Conservation (phyloP, 331 rosid genomes). For the Quercus phellos region DNA sequence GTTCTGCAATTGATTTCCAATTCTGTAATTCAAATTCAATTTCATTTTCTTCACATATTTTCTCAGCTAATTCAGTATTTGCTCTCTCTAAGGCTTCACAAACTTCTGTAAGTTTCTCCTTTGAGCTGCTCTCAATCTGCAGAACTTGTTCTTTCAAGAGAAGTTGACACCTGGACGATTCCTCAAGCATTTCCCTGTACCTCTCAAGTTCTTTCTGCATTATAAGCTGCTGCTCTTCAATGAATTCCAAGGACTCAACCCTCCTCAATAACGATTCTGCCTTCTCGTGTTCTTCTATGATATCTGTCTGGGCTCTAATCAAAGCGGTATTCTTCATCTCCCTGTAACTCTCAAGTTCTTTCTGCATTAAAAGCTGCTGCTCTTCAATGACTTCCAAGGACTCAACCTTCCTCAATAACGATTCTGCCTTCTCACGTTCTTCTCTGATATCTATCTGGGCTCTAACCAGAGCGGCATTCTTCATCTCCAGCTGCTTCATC, state of each 20-base stretch:
- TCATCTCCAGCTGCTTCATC: constrained; percentile 60
- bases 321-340: constrained; percentile 53
- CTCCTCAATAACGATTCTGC: constrained; percentile 27
- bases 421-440: constrained; percentile 33
- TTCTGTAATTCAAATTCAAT: constrained; percentile 59
- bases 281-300: constrained; percentile 33
- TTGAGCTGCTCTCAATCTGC: constrained; percentile 31
- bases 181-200: constrained; percentile 52
- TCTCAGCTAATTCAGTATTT: constrained; percentile 48
- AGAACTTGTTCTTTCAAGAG: constrained; percentile 35
- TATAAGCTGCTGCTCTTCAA: constrained; percentile 29
- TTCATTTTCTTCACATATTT: constrained; percentile 50
- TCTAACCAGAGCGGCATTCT: constrained; percentile 19
- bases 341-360: constrained; percentile 48
- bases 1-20: constrained; percentile 56
- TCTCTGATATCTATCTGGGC: constrained; percentile 28
- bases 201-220: constrained; percentile 44
- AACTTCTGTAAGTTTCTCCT: constrained; percentile 40
- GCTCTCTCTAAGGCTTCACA: constrained; percentile 50
- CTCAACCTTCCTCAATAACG: constrained; percentile 36
- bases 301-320: constrained; percentile 23
- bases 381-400: constrained; percentile 36
- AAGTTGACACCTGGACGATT: constrained; percentile 41
- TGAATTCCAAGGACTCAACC: constrained; percentile 39
- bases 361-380: constrained; percentile 30